phyloP scores from a whole-genome alignment of 495 filamentous ascomycete species.

The Aspergillus incahuasiensis region DNA sequence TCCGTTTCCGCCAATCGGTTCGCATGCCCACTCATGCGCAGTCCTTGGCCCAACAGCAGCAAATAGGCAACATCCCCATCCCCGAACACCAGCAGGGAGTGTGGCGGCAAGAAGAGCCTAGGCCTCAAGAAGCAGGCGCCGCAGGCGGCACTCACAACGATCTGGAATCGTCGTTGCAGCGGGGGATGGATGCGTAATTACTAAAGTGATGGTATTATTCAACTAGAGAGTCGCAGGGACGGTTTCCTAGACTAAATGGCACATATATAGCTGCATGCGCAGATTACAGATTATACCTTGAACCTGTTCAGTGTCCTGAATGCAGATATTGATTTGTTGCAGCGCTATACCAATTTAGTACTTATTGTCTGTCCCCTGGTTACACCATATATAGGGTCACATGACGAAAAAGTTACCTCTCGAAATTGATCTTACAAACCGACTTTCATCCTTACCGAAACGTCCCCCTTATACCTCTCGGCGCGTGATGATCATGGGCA shows the following conservation, averaged over 20 bases:
- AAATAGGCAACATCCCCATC: slow-evolving; percentile 61
- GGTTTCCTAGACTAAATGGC: slow-evolving; percentile 9
- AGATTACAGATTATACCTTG: not conserved
- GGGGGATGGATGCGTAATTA: slow-evolving; percentile 62
- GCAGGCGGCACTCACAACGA: slow-evolving; percentile 49
- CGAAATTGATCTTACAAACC: not conserved
- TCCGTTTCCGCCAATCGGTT: slow-evolving; percentile 71
- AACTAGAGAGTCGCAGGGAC: slow-evolving; percentile 18
- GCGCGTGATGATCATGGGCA: slow-evolving; percentile 26
- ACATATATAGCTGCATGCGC: slow-evolving; percentile 13
- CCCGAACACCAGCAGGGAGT: slow-evolving; percentile 60
- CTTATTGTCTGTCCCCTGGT: not conserved
- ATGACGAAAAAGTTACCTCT: not conserved
- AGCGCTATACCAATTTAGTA: not conserved
- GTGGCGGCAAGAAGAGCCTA: slow-evolving; percentile 79
- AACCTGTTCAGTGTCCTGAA: not conserved
- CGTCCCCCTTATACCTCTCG: not conserved
- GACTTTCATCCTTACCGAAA: not conserved
- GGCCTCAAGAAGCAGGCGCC: slow-evolving; percentile 72
- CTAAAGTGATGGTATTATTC: not conserved
- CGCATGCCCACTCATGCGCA: slow-evolving; percentile 58
- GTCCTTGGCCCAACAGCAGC: slow-evolving; percentile 36
- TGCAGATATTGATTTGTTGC: slow-evolving; percentile 2
- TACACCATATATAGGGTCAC: not conserved
- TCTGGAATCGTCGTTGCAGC: slow-evolving; percentile 81